A percentile compares a stretch with the other conserved stretches of the same genome.
phyloP scores from a whole-genome alignment of 768 basidiomycete species.

The Termitomyces sp. region DNA sequence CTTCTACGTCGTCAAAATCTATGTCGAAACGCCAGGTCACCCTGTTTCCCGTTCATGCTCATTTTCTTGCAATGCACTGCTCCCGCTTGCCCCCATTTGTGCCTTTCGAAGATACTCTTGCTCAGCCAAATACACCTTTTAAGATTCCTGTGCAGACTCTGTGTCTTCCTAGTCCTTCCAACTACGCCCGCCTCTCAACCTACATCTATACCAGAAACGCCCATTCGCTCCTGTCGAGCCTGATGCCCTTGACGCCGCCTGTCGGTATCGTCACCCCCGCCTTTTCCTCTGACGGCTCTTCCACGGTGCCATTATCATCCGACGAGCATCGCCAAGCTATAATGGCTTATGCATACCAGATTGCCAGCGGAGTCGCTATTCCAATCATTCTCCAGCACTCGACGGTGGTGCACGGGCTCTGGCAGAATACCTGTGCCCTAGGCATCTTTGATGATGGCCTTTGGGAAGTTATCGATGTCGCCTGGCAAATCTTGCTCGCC shows the following conservation, averaged over 20 bases:
- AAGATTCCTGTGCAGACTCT: constrained; percentile 58
- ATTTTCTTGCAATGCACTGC: constrained; percentile 68
- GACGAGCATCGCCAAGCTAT: constrained; percentile 9
- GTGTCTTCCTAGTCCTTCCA: constrained; percentile 54
- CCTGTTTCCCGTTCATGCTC: constrained; percentile 64
- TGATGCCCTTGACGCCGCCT: constrained; percentile 37
- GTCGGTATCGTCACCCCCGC: constrained; percentile 18
- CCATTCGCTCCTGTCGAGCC: constrained; percentile 41
- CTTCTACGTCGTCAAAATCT: constrained; percentile 8
- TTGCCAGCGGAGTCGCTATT: constrained; percentile 36
- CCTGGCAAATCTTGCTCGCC: constrained; percentile 63
- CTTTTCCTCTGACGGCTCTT: not conserved
- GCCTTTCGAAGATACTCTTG: constrained; percentile 23
- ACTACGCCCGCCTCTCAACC: constrained; percentile 52
- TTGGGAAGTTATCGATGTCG: constrained; percentile 62
- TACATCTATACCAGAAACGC: constrained; percentile 66
- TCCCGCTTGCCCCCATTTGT: constrained; percentile 50
- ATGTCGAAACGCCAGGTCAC: constrained; percentile 26
- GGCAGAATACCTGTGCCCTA: constrained; percentile 68
- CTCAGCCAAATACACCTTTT: constrained; percentile 20
- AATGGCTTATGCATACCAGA: constrained; percentile 22
- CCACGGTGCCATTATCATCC: not conserved
- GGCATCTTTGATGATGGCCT: constrained; percentile 60
- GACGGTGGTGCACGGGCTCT: constrained; percentile 62
- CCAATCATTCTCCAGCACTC: constrained; percentile 41